A percentile compares a stretch with the other conserved stretches of the same genome.
Evolutionary conservation across 2,329 filamentous ascomycete genomes (phyloP).

Genomic region (Pyrenochaeta sp.): DNA sequence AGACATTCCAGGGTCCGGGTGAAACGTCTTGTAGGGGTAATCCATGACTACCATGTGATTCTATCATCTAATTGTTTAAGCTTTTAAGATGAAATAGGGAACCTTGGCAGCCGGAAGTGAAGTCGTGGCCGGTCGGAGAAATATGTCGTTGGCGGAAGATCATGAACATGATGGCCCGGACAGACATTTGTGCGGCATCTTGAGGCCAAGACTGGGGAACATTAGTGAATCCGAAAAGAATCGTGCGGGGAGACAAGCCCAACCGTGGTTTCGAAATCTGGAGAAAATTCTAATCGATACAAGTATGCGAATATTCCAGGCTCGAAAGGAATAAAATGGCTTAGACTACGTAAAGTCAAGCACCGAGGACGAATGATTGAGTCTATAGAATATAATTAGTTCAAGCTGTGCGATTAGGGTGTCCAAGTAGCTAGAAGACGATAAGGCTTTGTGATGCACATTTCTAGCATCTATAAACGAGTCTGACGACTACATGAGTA

Average conservation of each 20-base stretch:
- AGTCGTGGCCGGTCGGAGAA: constrained; percentile 15
- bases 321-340: too few relatives aligned
- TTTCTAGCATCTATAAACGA: too few relatives aligned
- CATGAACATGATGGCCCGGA: constrained; percentile 2
- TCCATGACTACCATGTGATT: constrained; percentile 1
- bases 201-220: constrained; percentile 13
- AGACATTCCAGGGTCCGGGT: constrained; percentile 1
- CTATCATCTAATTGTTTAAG: not conserved
- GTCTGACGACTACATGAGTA: too few relatives aligned
- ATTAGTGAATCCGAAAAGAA: not conserved
- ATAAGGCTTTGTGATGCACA: too few relatives aligned
- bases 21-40: constrained; percentile 6
- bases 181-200: not conserved
- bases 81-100: constrained; percentile 7
- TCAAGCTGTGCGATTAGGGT: too few relatives aligned
- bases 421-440: too few relatives aligned
- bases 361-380: too few relatives aligned
- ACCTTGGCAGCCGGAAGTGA: constrained; percentile 15
- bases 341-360: too few relatives aligned
- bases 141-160: constrained; percentile 27
- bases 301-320: too few relatives aligned
- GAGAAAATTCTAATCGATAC: too few relatives aligned
- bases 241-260: not conserved
- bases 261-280: not conserved
- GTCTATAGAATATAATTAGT: too few relatives aligned